Evolutionary conservation across 371 early-diverging fungal genomes (phyloP), one percentile per base, ranked within the genome.

Genomic region (Homolaphlyctis polyrhiza): DNA sequence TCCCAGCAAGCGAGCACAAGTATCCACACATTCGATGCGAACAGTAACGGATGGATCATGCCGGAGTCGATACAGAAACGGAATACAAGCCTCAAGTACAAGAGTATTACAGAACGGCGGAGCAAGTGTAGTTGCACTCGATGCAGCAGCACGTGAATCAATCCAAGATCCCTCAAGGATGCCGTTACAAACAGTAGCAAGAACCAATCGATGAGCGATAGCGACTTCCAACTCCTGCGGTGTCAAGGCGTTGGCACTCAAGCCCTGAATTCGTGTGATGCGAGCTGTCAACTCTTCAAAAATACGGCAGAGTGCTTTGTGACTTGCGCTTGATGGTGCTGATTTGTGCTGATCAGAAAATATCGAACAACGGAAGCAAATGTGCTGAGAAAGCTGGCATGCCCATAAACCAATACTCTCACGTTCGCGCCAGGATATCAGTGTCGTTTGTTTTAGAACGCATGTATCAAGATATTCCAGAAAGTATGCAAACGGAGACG

Each of bases 121-220:
- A 2, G 28, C 3, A n/a, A n/a, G n/a, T 2, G 55, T 3, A 21
- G 30, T 3, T 55, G 2, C n/a, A 2, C 8, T 25, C 21, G 35
- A 11, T 2, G 55, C 14, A n/a, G n/a, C 32, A 51, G 11, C 14
- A 28, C 32, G 25, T 51, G 14, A 51, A 27, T 11, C 55, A 27
- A 27, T 27, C 55, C 55, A 55, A 3, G 55, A 55, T 33, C 55
- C 55, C 35, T 55, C 55, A 2, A 55, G n/a, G 6, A 27, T 18
- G 47, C 47, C 47, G 47, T 3, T 25, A 3, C 4, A 4, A 25
- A 2, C 47, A 25, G 47, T 25, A 3, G 47, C 47, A 18, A 47
- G 47, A 3, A 3, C 47, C 18, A 2, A 18, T 3, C 18, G 47
- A 25, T 47, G 47, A n/a, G n/a, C n/a, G n/a, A n/a, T n/a, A n/a